Base-by-base conservation (phyloP, 2,329 filamentous ascomycete species). In the Ilyonectria mors-panacis region DNA sequence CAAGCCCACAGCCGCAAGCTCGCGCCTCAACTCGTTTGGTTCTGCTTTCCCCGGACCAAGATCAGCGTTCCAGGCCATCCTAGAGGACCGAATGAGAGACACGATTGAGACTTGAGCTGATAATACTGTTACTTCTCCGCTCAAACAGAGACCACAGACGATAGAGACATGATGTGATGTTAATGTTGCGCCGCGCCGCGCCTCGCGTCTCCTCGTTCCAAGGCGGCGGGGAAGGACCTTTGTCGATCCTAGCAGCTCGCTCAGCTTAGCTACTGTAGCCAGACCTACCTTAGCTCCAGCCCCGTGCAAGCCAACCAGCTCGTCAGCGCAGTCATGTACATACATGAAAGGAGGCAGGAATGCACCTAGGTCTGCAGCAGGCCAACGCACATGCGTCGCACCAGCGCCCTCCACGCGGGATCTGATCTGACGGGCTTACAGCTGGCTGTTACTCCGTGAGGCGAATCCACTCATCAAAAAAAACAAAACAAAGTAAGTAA, bases 351-450 rank as follows among this genome's bases (percentile, higher is more conserved):
- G 59, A 70, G 67, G 65, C 67, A 58, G 60, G 67, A 65, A 70
- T 69, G 67, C 61, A 60, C 63, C 60, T 51, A 54, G 60, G 66
- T 59, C 61, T 68, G 69, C 69, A 71, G 63, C 56, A 62, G 66
- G 67, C 69, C 58, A 64, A 70, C 68, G 67, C 69, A 56, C 58
- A 65, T 71, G 59, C 65, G 68, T 70, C 57, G 57, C 62, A 67
- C 67, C 47, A 37, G 54, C 66, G 45, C 48, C 45, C 59, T 62
- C 61, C 60, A 47, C 61, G 69, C 70, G 26, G 63, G 56, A 65
- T 68, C 60, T 66, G 61, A 58, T 67, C 54, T 63, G 19, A 72
- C 68, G 63, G 61, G 63, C 54, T 44, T 23, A 15, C 47, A 60
- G 23, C 42, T 19, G 45, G 50, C 60, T 54, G 68, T 70, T 70